Evolutionary conservation across 2,329 filamentous ascomycete species (phyloP).

Genomic region (Herpotrichia juniperi): DNA sequence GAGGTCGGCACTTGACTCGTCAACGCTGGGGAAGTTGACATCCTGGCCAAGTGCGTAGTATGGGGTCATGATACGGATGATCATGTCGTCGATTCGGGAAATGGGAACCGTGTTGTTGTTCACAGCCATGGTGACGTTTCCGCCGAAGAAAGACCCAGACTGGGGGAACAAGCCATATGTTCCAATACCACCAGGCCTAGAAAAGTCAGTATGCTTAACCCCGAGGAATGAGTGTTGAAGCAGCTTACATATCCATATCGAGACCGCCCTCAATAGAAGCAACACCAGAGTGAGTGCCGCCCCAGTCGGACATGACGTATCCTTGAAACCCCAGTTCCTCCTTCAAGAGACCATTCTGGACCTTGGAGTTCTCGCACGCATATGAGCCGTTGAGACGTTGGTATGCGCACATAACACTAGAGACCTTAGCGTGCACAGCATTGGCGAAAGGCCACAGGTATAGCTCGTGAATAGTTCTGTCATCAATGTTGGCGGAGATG

Average conservation of each 20-base stretch:
- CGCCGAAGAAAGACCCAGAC: slow-evolving; percentile 52
- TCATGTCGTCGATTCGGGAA: slow-evolving; percentile 54
- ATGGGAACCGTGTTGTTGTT: slow-evolving; percentile 50
- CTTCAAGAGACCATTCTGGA: slow-evolving; percentile 59
- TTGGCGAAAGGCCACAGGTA: slow-evolving; percentile 73
- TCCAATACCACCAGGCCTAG: slow-evolving; percentile 28
- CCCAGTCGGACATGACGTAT: slow-evolving; percentile 52
- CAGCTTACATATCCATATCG: slow-evolving; percentile 52
- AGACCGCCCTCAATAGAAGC: slow-evolving; percentile 53
- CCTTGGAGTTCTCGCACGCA: slow-evolving; percentile 46
- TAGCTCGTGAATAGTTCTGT: slow-evolving; percentile 68
- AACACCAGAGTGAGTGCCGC: slow-evolving; percentile 51
- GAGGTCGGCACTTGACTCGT: slow-evolving; percentile 35
- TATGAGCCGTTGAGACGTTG: slow-evolving; percentile 45
- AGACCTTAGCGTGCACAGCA: slow-evolving; percentile 62
- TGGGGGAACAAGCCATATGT: slow-evolving; percentile 33
- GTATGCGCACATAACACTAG: slow-evolving; percentile 66
- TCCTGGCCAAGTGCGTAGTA: slow-evolving; percentile 54
- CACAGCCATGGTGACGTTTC: slow-evolving; percentile 46
- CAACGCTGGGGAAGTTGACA: slow-evolving; percentile 46
- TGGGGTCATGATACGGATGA: slow-evolving; percentile 51
- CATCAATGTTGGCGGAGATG: slow-evolving; percentile 67
- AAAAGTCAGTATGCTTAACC: neutral
- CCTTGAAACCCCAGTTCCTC: slow-evolving; percentile 59
- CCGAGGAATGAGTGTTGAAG: neutral